Percentiles rank a stretch among this genome's conserved stretches.
Evolutionary conservation across 108 stramenopile genomes (phyloP).

Genomic region (Seminavis robusta): DNA sequence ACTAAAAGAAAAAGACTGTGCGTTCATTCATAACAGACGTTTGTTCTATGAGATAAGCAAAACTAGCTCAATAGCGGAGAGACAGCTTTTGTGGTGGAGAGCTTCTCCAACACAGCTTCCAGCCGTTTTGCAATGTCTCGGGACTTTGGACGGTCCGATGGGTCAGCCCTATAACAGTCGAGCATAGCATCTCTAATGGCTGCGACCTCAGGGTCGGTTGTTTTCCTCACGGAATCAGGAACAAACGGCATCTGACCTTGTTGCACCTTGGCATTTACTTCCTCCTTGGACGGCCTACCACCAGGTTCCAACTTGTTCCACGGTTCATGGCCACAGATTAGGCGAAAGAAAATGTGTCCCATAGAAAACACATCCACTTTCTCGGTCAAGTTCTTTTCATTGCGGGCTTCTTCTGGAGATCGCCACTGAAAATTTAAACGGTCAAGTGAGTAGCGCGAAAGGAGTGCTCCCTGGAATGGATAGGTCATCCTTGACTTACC

Average conservation of each 20-base stretch:
- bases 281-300: conserved; percentile 46
- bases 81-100: too few relatives aligned
- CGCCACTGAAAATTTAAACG: conserved; percentile 64
- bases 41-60: too few relatives aligned
- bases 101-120: conserved; percentile 31
- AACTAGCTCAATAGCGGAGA: too few relatives aligned
- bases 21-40: too few relatives aligned
- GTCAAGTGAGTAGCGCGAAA: not conserved
- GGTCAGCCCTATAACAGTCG: conserved; percentile 53
- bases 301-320: conserved; percentile 68
- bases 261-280: conserved; percentile 42
- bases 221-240: conserved; percentile 36
- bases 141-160: conserved; percentile 48
- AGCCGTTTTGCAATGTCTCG: conserved; percentile 44
- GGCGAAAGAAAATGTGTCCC: conserved; percentile 75
- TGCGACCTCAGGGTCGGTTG: conserved; percentile 44
- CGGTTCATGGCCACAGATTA: conserved; percentile 72
- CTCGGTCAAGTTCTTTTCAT: conserved; percentile 54
- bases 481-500: not conserved
- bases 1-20: too few relatives aligned
- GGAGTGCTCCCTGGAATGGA: too few relatives aligned
- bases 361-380: conserved; percentile 76
- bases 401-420: conserved; percentile 70
- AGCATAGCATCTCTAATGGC: conserved; percentile 72
- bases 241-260: conserved; percentile 50